Evolutionary conservation across 2,329 filamentous ascomycete genomes (phyloP), one percentile per base, ranked within the genome.

Genomic region (Myriosclerotinia duriaeana): DNA sequence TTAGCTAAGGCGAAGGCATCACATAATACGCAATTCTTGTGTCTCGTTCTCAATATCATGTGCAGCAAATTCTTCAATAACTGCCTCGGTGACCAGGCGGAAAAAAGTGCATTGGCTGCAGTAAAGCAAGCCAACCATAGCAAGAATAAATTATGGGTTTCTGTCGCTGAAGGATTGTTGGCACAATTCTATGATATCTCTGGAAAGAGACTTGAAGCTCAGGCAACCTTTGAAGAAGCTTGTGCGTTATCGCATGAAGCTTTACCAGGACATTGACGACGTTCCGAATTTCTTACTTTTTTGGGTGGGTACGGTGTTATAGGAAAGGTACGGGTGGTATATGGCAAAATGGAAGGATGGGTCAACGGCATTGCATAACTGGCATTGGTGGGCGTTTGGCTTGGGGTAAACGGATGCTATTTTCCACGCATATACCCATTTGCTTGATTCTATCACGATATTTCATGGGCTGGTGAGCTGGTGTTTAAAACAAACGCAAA

Each of bases 41-140:
- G 89, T 58, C 90, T 97, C 70, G 88, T 90, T 7, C 85, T 97
- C 67, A 93, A 88, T 71, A 88, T 95, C 70, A 96, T 97, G 90
- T 89, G 90, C 63, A 87, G 85, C 74, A 86, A 88, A 62, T 90
- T 97, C 64, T 77, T 77, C 65, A 67, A 66, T 7, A 72, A 72
- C 59, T 71, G 75, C 5, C 74, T 97, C 93, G 92, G 92, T 60
- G 89, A 90, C 67, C 90, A 93, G 76, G 89, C 90, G 0, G 83
- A 91, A 67, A 93, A 93, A 78, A 91, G 89, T 74, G 89, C 89
- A 5, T 84, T 85, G 70, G 90, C 90, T 0, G 89, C 87, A 34
- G 83, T 84, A 34, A 84, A 84, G 53, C 88, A 91, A 79, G 89
- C 89, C 6, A 84, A 85, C 70, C 85, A 86, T 75, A 89, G 87